Percentiles rank a stretch among this genome's conserved stretches.
Conservation (phyloP, 768 basidiomycete genomes). For the Obba rivulosa region DNA sequence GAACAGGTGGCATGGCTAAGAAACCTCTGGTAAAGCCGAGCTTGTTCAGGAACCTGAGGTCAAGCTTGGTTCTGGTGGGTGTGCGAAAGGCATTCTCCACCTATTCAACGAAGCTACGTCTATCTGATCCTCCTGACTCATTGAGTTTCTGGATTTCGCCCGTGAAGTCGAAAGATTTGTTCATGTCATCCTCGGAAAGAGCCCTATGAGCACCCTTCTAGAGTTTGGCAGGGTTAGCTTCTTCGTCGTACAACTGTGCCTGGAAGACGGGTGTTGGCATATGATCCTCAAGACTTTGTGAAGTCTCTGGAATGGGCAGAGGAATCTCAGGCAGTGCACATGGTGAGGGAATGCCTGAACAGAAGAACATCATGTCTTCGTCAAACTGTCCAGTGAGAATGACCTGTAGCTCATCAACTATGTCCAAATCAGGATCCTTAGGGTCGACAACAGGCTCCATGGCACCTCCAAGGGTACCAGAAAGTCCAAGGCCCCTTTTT, state of each 20-base stretch:
- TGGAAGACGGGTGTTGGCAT: slow-evolving; percentile 31
- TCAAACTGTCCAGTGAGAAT: slow-evolving; percentile 44
- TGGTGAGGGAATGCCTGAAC: slow-evolving; percentile 27
- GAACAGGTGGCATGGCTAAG: slow-evolving; percentile 51
- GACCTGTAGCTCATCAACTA: slow-evolving; percentile 70
- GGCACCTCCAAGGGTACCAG: slow-evolving; percentile 63
- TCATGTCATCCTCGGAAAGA: slow-evolving; percentile 61
- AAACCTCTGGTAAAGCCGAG: slow-evolving; percentile 33
- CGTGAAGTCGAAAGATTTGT: slow-evolving; percentile 81
- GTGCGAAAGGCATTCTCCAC: slow-evolving; percentile 77
- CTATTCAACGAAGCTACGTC: slow-evolving; percentile 75
- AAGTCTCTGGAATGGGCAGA: slow-evolving; percentile 17
- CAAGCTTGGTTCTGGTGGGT: slow-evolving; percentile 61
- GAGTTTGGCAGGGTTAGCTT: slow-evolving; percentile 28
- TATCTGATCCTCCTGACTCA: slow-evolving; percentile 62
- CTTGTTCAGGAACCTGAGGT: slow-evolving; percentile 35
- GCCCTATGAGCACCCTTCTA: slow-evolving; percentile 39
- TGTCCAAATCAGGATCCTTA: slow-evolving; percentile 70
- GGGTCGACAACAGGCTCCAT: slow-evolving; percentile 41
- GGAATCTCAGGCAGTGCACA: slow-evolving; percentile 40
- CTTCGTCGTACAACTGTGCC: slow-evolving; percentile 39
- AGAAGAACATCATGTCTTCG: slow-evolving; percentile 32
- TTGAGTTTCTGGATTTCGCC: slow-evolving; percentile 68
- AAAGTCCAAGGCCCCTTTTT: slow-evolving; percentile 54
- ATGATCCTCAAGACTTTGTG: no score